A percentile compares a stretch with the other conserved stretches of the same genome.
Conservation (phyloP, 1,139 yeast species). For the Yamadazyma triangularis region DNA sequence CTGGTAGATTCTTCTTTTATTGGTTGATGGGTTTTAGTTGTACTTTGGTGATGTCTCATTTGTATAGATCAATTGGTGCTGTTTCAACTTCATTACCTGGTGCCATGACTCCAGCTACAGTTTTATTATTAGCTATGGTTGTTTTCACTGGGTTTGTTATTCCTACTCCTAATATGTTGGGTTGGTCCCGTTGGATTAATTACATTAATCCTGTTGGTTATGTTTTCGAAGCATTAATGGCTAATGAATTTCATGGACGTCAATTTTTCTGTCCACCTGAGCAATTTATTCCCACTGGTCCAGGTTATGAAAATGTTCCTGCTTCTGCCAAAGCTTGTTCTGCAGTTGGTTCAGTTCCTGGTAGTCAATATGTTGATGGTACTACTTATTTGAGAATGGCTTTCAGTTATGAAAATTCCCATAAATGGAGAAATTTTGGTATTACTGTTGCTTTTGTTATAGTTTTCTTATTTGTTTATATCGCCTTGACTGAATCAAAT, state of each 20-base stretch:
- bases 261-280: slow-evolving; percentile 48
- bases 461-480: slow-evolving; percentile 52
- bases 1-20: slow-evolving; percentile 60
- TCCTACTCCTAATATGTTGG: slow-evolving; percentile 55
- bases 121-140: slow-evolving; percentile 47
- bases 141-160: slow-evolving; percentile 60
- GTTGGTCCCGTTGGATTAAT: slow-evolving; percentile 62
- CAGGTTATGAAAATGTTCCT: slow-evolving; percentile 38
- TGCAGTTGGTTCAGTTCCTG: slow-evolving; percentile 61
- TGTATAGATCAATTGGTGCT: slow-evolving; percentile 60
- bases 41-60: slow-evolving; percentile 50
- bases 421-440: slow-evolving; percentile 86
- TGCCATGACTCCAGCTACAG: slow-evolving; percentile 61
- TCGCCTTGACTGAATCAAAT: slow-evolving; percentile 57
- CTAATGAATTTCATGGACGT: slow-evolving; percentile 51
- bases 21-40: slow-evolving; percentile 41
- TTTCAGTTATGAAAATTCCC: slow-evolving; percentile 47
- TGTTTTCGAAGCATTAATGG: slow-evolving; percentile 52
- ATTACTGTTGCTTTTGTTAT: slow-evolving; percentile 53
- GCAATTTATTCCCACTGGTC: slow-evolving; percentile 45
- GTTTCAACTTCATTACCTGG: slow-evolving; percentile 49
- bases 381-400: slow-evolving; percentile 46
- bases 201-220: slow-evolving; percentile 56
- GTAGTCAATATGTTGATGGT: slow-evolving; percentile 53
- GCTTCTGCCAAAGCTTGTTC: slow-evolving; percentile 46